Evolutionary conservation across 2,329 filamentous ascomycete genomes (phyloP).

Genomic region (Dryadomyces sulphureus): DNA sequence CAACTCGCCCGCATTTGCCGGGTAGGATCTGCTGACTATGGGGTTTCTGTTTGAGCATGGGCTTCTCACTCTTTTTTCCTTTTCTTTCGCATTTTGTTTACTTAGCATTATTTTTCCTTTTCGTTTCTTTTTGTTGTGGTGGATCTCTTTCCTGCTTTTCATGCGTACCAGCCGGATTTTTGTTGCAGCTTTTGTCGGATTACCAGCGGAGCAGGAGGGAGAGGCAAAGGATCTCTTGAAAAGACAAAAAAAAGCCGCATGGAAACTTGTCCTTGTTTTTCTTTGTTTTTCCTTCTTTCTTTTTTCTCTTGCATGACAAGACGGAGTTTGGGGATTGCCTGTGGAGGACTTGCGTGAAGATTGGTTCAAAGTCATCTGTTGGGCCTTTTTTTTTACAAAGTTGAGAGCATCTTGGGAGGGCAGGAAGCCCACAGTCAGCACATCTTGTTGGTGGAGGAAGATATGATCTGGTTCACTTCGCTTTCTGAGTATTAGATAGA

Average conservation of each 20-base stretch:
- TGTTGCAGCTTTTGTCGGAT: constrained; percentile 11
- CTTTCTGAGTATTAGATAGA: constrained; percentile 44
- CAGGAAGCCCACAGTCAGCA: constrained; percentile 11
- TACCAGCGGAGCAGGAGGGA: constrained; percentile 12
- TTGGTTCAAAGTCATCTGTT: not conserved
- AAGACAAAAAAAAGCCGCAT: constrained; percentile 12
- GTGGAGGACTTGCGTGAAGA: not conserved
- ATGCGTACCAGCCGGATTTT: constrained; percentile 5
- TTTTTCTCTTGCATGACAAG: constrained; percentile 3
- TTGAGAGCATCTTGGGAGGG: constrained; percentile 5
- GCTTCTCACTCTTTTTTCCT: constrained; percentile 7
- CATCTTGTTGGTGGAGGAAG: constrained; percentile 8
- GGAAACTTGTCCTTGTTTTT: constrained; percentile 5
- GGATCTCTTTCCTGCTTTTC: not conserved
- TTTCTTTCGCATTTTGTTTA: constrained; percentile 2
- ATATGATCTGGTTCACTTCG: constrained; percentile 33
- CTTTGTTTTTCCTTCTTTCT: constrained; percentile 13
- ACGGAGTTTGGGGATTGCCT: constrained; percentile 8
- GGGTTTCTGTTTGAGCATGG: constrained; percentile 6
- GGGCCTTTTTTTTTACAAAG: not conserved
- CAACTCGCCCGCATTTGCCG: not conserved
- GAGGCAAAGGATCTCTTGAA: constrained; percentile 7
- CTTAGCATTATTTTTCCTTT: constrained; percentile 13
- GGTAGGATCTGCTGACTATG: constrained; percentile 1
- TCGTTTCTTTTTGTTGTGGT: not conserved